A percentile compares a stretch with the other conserved stretches of the same genome.
Conservation (phyloP, 2,329 filamentous ascomycete species). For the Dothideomycetes sp. region DNA sequence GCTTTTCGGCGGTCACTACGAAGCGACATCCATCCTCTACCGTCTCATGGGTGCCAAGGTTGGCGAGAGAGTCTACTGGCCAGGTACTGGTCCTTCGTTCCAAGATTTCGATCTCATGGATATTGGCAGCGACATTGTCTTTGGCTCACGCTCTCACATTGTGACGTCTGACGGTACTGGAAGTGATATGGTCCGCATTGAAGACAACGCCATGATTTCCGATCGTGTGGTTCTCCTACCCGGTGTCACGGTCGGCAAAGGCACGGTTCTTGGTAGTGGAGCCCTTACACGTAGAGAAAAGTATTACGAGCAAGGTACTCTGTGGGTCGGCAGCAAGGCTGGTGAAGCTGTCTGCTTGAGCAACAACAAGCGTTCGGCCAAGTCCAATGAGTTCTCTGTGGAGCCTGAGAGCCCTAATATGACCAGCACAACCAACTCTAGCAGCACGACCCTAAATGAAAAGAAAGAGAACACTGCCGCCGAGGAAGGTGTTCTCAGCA, state of each 20-base stretch:
- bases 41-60: slow-evolving; percentile 45
- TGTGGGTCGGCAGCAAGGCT: slow-evolving; percentile 45
- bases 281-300: slow-evolving; percentile 41
- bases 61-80: slow-evolving; percentile 49
- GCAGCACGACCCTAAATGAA: slow-evolving; percentile 6
- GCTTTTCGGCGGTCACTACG: slow-evolving; percentile 48
- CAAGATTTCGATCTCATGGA: slow-evolving; percentile 48
- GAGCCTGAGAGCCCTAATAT: slow-evolving; percentile 2
- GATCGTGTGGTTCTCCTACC: slow-evolving; percentile 47
- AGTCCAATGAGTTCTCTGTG: background rate
- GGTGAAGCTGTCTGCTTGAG: slow-evolving; percentile 42
- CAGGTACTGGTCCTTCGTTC: slow-evolving; percentile 45
- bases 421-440: slow-evolving; percentile 6
- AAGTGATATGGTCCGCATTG: slow-evolving; percentile 40
- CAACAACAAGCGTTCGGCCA: slow-evolving; percentile 8
- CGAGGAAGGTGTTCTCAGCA: slow-evolving; percentile 3
- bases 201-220: slow-evolving; percentile 46
- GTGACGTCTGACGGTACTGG: slow-evolving; percentile 45
- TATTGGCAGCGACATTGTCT: slow-evolving; percentile 51
- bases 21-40: slow-evolving; percentile 43
- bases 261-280: slow-evolving; percentile 46
- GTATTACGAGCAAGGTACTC: slow-evolving; percentile 37
- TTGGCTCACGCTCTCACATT: slow-evolving; percentile 47
- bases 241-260: slow-evolving; percentile 41
- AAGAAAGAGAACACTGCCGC: slow-evolving; percentile 1